A percentile compares a stretch with the other conserved stretches of the same genome.
Evolutionary conservation across 2,329 filamentous ascomycete genomes (phyloP).

Genomic region (Fonsecaea pugnacius): DNA sequence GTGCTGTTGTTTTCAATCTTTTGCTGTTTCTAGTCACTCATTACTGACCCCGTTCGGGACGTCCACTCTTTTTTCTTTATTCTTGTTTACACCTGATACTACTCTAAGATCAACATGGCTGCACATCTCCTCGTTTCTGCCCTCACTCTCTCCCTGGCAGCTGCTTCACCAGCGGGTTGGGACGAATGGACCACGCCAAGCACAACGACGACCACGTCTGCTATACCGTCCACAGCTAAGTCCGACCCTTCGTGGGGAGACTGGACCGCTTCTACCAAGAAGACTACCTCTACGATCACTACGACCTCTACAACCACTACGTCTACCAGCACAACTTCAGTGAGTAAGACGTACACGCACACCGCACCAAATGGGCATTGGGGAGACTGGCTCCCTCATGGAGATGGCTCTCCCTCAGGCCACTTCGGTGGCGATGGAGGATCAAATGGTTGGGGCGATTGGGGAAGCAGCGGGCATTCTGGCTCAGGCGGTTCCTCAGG

Average conservation of each 20-base stretch:
- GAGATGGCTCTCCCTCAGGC: neutral
- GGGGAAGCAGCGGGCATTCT: neutral
- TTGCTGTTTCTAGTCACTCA: neutral
- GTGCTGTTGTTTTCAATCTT: neutral
- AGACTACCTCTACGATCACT: neutral
- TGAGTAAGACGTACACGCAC: neutral
- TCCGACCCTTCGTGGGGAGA: neutral
- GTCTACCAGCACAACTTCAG: neutral
- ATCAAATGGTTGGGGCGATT: neutral
- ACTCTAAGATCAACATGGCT: neutral
- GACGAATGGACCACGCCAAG: neutral
- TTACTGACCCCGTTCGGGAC: neutral
- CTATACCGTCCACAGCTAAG: neutral
- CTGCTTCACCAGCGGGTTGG: neutral
- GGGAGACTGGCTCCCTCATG: neutral
- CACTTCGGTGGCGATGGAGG: neutral
- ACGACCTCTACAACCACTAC: neutral
- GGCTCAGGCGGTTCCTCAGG: neutral
- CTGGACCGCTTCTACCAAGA: neutral
- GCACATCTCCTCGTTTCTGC: neutral
- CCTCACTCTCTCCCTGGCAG: neutral
- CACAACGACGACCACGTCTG: neutral
- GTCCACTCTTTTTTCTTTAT: neutral
- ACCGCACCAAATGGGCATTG: neutral
- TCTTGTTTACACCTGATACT: neutral